phyloP scores from a whole-genome alignment of 192 early-diverging fungal species.

The Coemansia sp. region DNA sequence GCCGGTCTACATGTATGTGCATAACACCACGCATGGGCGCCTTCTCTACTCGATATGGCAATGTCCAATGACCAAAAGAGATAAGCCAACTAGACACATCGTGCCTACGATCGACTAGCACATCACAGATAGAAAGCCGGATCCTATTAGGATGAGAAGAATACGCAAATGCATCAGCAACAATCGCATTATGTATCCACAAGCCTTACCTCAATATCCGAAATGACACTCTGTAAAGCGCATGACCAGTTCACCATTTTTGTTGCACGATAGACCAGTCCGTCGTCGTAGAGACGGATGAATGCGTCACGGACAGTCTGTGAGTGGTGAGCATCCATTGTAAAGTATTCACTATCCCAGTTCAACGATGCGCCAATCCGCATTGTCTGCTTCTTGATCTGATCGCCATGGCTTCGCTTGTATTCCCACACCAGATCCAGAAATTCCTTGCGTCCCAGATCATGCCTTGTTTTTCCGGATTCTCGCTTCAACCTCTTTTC shows the following conservation, averaged over 20 bases:
- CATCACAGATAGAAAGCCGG: too few species aligned
- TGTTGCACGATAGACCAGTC: constrained; percentile 88
- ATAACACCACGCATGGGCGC: not conserved
- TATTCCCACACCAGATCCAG: constrained; percentile 85
- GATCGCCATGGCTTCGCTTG: constrained; percentile 74
- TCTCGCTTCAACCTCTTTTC: constrained; percentile 75
- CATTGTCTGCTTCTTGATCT: constrained; percentile 81
- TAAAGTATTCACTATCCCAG: constrained; percentile 87
- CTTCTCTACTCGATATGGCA: not conserved
- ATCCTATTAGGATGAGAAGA: not conserved
- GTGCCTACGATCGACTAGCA: too few species aligned
- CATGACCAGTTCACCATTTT: constrained; percentile 97
- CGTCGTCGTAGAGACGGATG: constrained; percentile 82
- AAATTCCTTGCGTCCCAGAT: constrained; percentile 85
- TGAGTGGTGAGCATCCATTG: constrained; percentile 78
- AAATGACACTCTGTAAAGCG: constrained; percentile 89
- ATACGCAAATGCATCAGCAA: too few species aligned
- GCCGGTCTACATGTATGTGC: not conserved
- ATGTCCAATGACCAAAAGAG: too few species aligned
- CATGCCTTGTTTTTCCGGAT: constrained; percentile 68
- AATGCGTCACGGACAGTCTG: constrained; percentile 89
- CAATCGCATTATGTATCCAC: not conserved
- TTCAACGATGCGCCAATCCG: constrained; percentile 85
- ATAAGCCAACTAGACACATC: too few species aligned
- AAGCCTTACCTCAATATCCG: constrained; percentile 81